Evolutionary conservation across 805 yeast genomes (phyloP), one percentile per base, ranked within the genome.

Genomic region (Hemisphaericaspora nanyangensis): DNA sequence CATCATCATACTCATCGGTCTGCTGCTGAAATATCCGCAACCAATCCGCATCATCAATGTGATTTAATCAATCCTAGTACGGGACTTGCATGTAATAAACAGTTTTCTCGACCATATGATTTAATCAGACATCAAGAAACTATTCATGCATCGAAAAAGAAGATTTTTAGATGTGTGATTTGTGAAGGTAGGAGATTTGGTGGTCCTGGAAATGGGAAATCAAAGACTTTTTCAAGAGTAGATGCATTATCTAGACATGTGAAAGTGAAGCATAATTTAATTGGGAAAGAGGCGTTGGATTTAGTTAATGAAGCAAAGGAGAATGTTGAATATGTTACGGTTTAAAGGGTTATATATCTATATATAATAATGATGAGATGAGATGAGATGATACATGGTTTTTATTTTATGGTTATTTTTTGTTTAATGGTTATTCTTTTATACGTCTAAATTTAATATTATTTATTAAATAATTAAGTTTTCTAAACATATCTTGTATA

Each of bases 241-340:
- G 74, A 68, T 56, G 74, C 74, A 1, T 61, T 68, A 45, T 65
- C 72, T 1, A 58, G 74, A 39, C 74, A 68, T 48, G 67, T 68
- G 45, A 80, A 95, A 52, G 91, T 89, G 33, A 89, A 93, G 67
- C 98, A 90, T 66, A 84, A 85, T 7, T 62, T 82, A 39, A 72
- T 70, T 29, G 84, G 84, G 29, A 64, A 69, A 43, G 82, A 80
- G 45, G 87, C 86, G n/a, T 70, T 77, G 41, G 77, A 79, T 38
- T 80, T 86, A 30, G 80, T 84, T 49, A 80, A 81, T 51, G 80
- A 74, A 50, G 93, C 93, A 6, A 85, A 83, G 58, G 85, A 79
- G 48, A 77, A 85, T 55, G 88, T 84, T 37, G 91, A 84, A 60
- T 85, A 74, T 51, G 63, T 68, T 22, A 48, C 48, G 31, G 54